Percentiles rank a stretch among this genome's conserved stretches.
Evolutionary conservation across 768 basidiomycete species (phyloP).

Genomic region (Mycena galericulata): DNA sequence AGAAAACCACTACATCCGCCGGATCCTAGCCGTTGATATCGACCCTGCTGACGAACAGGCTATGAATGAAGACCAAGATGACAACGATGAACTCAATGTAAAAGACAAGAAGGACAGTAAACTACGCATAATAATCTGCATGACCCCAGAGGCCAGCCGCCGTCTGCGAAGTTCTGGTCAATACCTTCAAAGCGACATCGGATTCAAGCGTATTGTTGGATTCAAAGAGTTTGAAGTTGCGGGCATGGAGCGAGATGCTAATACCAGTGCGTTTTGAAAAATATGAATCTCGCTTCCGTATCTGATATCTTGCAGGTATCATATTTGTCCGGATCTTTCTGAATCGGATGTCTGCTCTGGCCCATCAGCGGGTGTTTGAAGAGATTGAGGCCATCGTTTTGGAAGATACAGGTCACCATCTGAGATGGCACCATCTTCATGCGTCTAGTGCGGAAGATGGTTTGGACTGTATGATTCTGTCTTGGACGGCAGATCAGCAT

Average conservation of each 20-base stretch:
- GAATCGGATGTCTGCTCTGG: neutral
- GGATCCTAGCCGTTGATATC: no score
- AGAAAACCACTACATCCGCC: no score
- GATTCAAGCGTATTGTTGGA: slow-evolving; percentile 35
- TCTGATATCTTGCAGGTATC: neutral
- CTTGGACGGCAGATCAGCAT: neutral
- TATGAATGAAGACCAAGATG: neutral
- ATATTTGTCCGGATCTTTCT: neutral
- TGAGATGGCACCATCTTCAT: neutral
- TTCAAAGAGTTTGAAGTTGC: slow-evolving; percentile 36
- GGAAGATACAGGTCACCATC: neutral
- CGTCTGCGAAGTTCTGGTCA: slow-evolving; percentile 27
- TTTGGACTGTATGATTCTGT: neutral
- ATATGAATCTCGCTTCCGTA: neutral
- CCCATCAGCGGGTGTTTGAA: neutral
- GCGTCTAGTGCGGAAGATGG: neutral
- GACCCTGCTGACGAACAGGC: no score
- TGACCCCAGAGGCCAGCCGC: slow-evolving; percentile 35
- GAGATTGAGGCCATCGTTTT: neutral
- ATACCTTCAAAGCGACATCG: slow-evolving; percentile 43
- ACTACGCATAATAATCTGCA: slow-evolving; percentile 40
- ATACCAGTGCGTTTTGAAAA: neutral
- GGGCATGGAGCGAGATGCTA: slow-evolving; percentile 14
- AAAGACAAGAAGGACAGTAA: neutral
- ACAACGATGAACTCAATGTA: neutral